Percentiles rank a stretch among this genome's conserved stretches.
These are phyloP conservation scores for Colletotrichum lini DNA, from an alignment of 2,329 filamentous ascomycete species.

Conservation along the genomic window DNA sequence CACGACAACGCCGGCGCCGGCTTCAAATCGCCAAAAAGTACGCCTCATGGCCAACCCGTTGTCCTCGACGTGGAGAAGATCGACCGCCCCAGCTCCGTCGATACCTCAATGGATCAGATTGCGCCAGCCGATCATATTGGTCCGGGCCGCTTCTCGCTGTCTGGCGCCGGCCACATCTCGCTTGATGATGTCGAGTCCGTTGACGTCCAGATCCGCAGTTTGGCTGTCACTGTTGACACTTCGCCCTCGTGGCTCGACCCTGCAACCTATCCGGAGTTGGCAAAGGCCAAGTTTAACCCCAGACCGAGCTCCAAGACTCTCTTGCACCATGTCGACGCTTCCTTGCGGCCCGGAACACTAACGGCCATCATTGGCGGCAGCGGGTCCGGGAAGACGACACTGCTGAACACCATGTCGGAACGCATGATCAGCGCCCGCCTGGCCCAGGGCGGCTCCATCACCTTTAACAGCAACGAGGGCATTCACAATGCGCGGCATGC, in stretches of 20 bases:
- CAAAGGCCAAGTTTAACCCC: conserved; percentile 55
- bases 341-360: conserved; percentile 75
- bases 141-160: conserved; percentile 48
- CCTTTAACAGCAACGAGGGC: conserved; percentile 73
- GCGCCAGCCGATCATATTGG: conserved; percentile 35
- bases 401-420: conserved; percentile 80
- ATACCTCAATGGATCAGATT: conserved; percentile 48
- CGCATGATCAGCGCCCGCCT: conserved; percentile 72
- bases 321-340: conserved; percentile 74
- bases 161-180: conserved; percentile 56
- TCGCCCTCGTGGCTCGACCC: conserved; percentile 68
- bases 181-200: conserved; percentile 70
- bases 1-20: not conserved
- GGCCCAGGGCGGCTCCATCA: conserved; percentile 66
- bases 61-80: conserved; percentile 50
- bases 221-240: conserved; percentile 71
- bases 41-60: conserved; percentile 10
- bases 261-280: conserved; percentile 60
- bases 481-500: conserved; percentile 71
- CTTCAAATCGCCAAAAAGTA: not conserved
- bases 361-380: conserved; percentile 84
- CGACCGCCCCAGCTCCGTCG: conserved; percentile 52
- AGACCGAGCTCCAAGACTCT: conserved; percentile 64
- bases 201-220: conserved; percentile 66
- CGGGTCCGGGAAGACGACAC: conserved; percentile 80